Base-by-base conservation (phyloP, 31 red algal species). In the Porphyra umbilicalis region DNA sequence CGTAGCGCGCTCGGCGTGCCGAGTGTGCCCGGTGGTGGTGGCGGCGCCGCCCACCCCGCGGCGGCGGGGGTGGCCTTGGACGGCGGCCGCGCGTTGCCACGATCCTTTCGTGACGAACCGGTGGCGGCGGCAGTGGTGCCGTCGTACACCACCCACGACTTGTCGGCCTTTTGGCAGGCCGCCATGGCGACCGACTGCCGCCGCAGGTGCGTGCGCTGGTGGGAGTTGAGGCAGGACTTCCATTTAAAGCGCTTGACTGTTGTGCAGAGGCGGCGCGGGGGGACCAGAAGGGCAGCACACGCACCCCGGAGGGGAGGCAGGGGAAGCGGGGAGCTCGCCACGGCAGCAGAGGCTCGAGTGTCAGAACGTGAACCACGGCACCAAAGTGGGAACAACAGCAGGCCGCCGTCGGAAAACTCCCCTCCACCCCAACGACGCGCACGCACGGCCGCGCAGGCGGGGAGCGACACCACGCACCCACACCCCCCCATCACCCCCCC, bases 191-290 rank as follows among this genome's bases (percentile, higher is more conserved):
- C 57, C 57, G 57, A n/a, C 57, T 71, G 57, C 20, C 90, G 85
- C 31, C 90, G 85, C 33, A 71, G 77, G 71, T 94, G 92, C 25
- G 89, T 86, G 40, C 88, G 87, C 68, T 87, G 87, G 76, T 94
- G 92, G 6, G 79, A 81, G 10, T 83, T 85, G 87, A 94, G 86
- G 77, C 92, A 94, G 35, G 81, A 85, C 84, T 94, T 94, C 92
- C 92, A 94, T 37, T 94, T 97, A 79, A 92, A 97, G 77, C 80
- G 83, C 75, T 93, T 97, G 71, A 34, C 80, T 71, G 25, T 71
- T n/a, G 20, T 3, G 13, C 6, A n/a, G 8, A n/a, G 14, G 57
- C n/a, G n/a, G n/a, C n/a, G n/a, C n/a, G 57, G 57, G 16, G 42
- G 9, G 14, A 11, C 2, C 13, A 20, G 16, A 0, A 71, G 20